Conservation (phyloP, 495 filamentous ascomycete genomes). For the Massariosphaeria phaeospora region DNA sequence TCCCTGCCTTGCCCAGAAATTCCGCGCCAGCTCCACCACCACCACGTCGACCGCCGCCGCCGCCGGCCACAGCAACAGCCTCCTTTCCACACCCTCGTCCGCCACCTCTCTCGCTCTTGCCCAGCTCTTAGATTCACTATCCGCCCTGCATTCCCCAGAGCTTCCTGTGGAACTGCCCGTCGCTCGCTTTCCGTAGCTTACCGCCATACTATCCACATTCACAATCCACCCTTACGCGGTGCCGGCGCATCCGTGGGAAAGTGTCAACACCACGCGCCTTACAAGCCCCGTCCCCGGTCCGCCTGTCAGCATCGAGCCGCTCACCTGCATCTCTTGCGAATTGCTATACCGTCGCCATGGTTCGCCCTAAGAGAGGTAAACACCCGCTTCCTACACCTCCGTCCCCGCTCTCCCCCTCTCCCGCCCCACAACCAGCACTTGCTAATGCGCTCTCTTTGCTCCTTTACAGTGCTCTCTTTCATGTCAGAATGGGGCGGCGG, state of each 20-base stretch:
- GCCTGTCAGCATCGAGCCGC: not conserved
- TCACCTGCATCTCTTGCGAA: not conserved
- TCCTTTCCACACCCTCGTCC: not conserved
- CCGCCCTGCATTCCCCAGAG: not conserved
- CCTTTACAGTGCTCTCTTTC: conserved; percentile 55
- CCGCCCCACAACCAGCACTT: not conserved
- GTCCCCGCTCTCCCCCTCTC: not conserved
- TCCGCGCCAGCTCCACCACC: too few species aligned
- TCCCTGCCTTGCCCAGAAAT: conserved; percentile 1
- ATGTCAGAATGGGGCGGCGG: conserved; percentile 55
- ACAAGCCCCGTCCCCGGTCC: not conserved
- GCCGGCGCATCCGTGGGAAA: conserved; percentile 12
- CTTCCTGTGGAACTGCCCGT: not conserved
- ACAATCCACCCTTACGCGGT: not conserved
- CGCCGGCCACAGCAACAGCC: not conserved
- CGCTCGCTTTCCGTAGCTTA: conserved; percentile 3
- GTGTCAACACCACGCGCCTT: too few species aligned
- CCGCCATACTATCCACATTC: not conserved
- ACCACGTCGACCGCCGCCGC: too few species aligned
- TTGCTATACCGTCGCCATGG: conserved; percentile 16
- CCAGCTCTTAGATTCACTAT: not conserved
- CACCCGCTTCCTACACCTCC: not conserved
- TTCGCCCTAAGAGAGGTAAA: conserved; percentile 28
- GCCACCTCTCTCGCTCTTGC: not conserved
- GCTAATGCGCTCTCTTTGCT: conserved; percentile 11